Percentiles rank a stretch among this genome's conserved stretches.
These are phyloP conservation scores for Ogataea pini DNA, from an alignment of 805 yeast species.

Conservation along the genomic window DNA sequence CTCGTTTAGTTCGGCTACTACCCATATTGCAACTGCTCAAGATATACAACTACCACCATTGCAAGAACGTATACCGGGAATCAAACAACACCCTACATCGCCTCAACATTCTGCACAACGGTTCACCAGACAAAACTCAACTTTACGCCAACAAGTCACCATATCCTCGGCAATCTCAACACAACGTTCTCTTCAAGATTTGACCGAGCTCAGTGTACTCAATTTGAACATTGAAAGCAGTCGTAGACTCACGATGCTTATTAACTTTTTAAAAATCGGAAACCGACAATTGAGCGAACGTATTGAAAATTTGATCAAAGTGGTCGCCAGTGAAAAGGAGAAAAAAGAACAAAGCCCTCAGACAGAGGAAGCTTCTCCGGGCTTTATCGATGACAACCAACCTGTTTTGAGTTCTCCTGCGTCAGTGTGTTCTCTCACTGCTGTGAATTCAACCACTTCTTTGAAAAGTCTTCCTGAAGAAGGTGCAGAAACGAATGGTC, in stretches of 20 bases:
- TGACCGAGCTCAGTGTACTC: slow-evolving; percentile 36
- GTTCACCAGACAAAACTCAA: slow-evolving; percentile 19
- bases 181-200: slow-evolving; percentile 34
- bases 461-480: slow-evolving; percentile 15
- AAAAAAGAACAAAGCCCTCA: slow-evolving; percentile 10
- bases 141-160: slow-evolving; percentile 31
- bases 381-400: neutral
- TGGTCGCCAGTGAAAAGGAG: slow-evolving; percentile 30
- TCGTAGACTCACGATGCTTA: slow-evolving; percentile 71
- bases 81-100: slow-evolving; percentile 3
- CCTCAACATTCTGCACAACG: too few species aligned
- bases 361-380: too few species aligned
- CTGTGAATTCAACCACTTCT: slow-evolving; percentile 23
- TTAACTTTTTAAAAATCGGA: slow-evolving; percentile 78
- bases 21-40: neutral
- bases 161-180: slow-evolving; percentile 34
- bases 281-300: slow-evolving; percentile 72
- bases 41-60: slow-evolving; percentile 9
- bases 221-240: slow-evolving; percentile 61
- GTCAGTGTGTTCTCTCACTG: slow-evolving; percentile 20
- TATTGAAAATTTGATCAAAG: slow-evolving; percentile 51
- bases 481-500: slow-evolving; percentile 9
- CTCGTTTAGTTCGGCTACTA: slow-evolving; percentile 2
- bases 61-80: slow-evolving; percentile 9
- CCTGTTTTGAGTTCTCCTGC: slow-evolving; percentile 7